Base-by-base conservation (phyloP, 306 rosid species). In the Cicer judaicum region DNA sequence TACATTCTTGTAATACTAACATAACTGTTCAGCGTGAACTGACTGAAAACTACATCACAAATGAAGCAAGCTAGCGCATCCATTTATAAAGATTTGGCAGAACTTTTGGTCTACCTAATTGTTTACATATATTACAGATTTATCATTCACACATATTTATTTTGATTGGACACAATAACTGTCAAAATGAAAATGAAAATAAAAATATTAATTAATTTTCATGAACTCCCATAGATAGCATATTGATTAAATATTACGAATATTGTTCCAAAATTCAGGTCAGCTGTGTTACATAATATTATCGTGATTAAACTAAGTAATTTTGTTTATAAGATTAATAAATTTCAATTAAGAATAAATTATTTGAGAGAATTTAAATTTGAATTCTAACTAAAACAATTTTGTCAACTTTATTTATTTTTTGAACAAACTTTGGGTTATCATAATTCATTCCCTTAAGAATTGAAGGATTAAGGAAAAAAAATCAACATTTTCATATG, bases 11-110 rank as follows among this genome's bases (percentile, higher is more conserved):
- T 60, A 72, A 59, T 19, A 66, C 42, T 34, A 63, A 7, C 59
- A 49, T 36, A 60, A 79, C 88, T 74, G 73, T 78, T 74, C 69
- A 74, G 74, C 81, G 54, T 81, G 78, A 64, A 56, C 70, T 57
- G 65, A 52, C 75, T 74, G 64, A 74, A 81, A 74, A 74, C 48
- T 70, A 84, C 80, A 47, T 63, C 7, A 48, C 38, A 69, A 64
- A 73, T 57, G 64, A 64, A 69, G 65, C 57, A 57, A 70, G 34
- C 57, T 52, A 54, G 36, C 61, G 7, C 76, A 18, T 68, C 80
- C 57, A 16, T 54, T 47, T 77, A 41, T 63, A 54, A 57, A 72
- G 52, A 66, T 77, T 66, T 75, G 10, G 65, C 74, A 43, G n/a
- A 68, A 68, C 2, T 68, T 68, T 14, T 73, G 72, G 74, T 41